Evolutionary conservation across 2,329 filamentous ascomycete genomes (phyloP), one percentile per base, ranked within the genome.

Genomic region (Botrytis deweyae): DNA sequence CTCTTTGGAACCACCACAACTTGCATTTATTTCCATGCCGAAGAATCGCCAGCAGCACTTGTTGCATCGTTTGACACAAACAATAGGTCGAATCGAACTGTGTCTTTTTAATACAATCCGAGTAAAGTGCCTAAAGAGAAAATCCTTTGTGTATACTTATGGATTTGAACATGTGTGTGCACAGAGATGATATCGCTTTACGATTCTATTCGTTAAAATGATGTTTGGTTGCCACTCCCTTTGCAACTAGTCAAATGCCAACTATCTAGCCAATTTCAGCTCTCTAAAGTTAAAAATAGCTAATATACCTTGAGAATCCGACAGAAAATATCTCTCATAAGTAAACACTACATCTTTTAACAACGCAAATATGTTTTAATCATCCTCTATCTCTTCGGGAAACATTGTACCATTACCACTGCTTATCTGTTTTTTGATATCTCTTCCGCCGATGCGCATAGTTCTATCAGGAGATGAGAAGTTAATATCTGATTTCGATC

Each of bases 331-430:
- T 18, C 25, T 8, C 38, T 14, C 10, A 1, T 33, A 58, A 29
- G 18, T 46, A 55, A 22, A 16, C 10, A 29, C 4, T 29, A 20
- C n/a, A 58, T 40, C 12, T 22, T 22, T 16, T 14, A 67, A 67
- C 4, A 25, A n/a, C 14, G n/a, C 14, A 18, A 8, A 36, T 10
- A 42, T 36, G 10, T 22, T 62, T 38, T 22, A 63, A 38, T 58
- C 66, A 71, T 73, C 72, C 42, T 71, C 72, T 62, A 64, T 44
- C n/a, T 62, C 58, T 38, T 73, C 72, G 18, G 44, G 61, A 52
- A 29, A 29, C 20, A 6, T 64, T 10, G 9, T 38, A 4, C 16
- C 33, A n/a, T 25, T 14, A 58, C 36, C 38, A 44, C 33, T 44
- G 14, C 55, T 33, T 4, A 18, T 36, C n/a, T 36, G 18, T 29